Evolutionary conservation across 768 basidiomycete genomes (phyloP).

Genomic region (Amanita thiersii): DNA sequence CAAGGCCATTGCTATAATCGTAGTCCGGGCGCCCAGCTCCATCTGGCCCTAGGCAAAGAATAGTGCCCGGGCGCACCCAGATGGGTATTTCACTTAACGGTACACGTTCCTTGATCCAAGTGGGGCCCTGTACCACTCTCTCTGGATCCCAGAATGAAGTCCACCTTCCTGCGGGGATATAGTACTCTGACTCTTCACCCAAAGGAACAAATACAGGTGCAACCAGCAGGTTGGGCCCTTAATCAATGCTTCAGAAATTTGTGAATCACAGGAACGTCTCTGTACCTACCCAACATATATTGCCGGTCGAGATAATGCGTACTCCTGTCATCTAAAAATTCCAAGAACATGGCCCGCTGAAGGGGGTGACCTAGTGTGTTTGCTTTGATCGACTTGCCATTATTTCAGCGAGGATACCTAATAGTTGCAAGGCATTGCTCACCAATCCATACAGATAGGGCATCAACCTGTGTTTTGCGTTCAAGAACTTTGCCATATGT

Average conservation of each 20-base stretch:
- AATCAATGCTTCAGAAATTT: slow-evolving; percentile 6
- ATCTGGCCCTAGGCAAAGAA: slow-evolving; percentile 50
- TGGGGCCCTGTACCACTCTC: slow-evolving; percentile 47
- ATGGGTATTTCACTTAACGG: slow-evolving; percentile 58
- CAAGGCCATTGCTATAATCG: slow-evolving; percentile 38
- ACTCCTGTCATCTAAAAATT: slow-evolving; percentile 51
- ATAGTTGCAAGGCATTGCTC: slow-evolving; percentile 11
- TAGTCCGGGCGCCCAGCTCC: slow-evolving; percentile 52
- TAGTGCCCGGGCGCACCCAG: slow-evolving; percentile 51
- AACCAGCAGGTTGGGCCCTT: slow-evolving; percentile 50
- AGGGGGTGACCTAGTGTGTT: slow-evolving; percentile 45
- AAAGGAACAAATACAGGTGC: slow-evolving; percentile 52
- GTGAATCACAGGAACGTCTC: slow-evolving; percentile 4
- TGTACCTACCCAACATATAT: slow-evolving; percentile 39
- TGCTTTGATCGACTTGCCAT: slow-evolving; percentile 40
- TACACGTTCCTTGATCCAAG: slow-evolving; percentile 57
- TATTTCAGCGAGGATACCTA: slow-evolving; percentile 2
- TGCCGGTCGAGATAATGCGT: slow-evolving; percentile 55
- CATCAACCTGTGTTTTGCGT: slow-evolving; percentile 65
- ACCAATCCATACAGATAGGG: slow-evolving; percentile 61
- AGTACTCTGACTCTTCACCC: slow-evolving; percentile 49
- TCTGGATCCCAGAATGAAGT: slow-evolving; percentile 50
- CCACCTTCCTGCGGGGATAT: slow-evolving; percentile 54
- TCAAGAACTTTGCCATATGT: slow-evolving; percentile 53
- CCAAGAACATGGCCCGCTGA: slow-evolving; percentile 60